A percentile compares a stretch with the other conserved stretches of the same genome.
phyloP scores from a whole-genome alignment of 179 eudicot genomes.

The Gypsophila paniculata region DNA sequence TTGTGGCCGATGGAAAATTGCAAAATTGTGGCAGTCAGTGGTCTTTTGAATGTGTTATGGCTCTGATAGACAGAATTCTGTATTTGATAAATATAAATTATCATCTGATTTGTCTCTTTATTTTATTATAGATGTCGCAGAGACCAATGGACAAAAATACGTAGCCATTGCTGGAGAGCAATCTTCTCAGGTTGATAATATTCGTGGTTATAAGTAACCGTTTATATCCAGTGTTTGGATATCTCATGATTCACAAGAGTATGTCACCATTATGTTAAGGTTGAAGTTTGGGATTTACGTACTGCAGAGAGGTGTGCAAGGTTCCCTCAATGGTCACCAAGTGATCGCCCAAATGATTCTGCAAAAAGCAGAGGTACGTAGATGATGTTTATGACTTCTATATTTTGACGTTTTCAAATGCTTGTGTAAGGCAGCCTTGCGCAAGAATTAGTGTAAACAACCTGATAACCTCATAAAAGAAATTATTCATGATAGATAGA shows the following conservation, averaged over 20 bases:
- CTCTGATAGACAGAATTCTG: not conserved
- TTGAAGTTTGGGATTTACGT: constrained; percentile 91
- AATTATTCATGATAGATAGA: no score
- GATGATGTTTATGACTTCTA: not conserved
- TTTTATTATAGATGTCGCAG: constrained; percentile 29
- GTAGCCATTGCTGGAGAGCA: constrained; percentile 74
- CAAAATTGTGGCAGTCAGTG: not conserved
- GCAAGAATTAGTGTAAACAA: no score
- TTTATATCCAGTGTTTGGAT: constrained; percentile 7
- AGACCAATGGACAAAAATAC: constrained; percentile 43
- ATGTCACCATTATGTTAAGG: constrained; percentile 41
- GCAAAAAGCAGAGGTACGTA: constrained; percentile 49
- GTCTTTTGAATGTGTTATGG: not conserved
- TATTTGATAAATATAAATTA: constrained; percentile 8
- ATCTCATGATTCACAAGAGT: constrained; percentile 22
- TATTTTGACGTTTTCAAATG: not conserved
- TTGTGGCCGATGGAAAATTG: constrained; percentile 6
- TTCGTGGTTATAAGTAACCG: not conserved
- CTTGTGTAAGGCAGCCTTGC: no score
- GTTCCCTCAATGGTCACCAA: constrained; percentile 39
- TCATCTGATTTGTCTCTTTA: constrained; percentile 13
- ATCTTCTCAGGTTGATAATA: constrained; percentile 52
- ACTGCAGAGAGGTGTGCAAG: constrained; percentile 54
- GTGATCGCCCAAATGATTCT: constrained; percentile 30
- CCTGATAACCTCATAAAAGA: no score